Evolutionary conservation across 345 rosid species (phyloP).

Genomic region (Microthlaspi erraticum): DNA sequence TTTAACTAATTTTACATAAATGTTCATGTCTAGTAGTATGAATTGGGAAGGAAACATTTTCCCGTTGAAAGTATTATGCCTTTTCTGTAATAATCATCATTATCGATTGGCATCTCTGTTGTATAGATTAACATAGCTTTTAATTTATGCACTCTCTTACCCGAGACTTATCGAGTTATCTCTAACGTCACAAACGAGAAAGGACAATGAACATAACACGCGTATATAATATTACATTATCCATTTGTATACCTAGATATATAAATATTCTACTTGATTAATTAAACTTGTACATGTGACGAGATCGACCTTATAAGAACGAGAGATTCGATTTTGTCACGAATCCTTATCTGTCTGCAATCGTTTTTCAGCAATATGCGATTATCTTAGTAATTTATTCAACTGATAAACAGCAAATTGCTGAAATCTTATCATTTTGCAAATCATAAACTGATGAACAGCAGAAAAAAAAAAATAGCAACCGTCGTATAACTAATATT

Average conservation of each 20-base stretch:
- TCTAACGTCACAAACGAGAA: constrained; percentile 24
- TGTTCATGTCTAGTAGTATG: neutral
- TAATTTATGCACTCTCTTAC: constrained; percentile 7
- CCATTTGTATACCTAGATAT: neutral
- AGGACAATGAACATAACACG: constrained; percentile 9
- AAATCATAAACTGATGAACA: neutral
- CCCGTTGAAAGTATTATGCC: neutral
- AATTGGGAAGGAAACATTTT: neutral
- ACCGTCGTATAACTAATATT: no score
- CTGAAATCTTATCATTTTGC: no score
- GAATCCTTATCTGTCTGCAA: constrained; percentile 34
- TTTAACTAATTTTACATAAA: neutral
- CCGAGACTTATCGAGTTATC: constrained; percentile 34
- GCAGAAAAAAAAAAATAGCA: neutral
- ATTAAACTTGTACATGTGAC: constrained; percentile 27
- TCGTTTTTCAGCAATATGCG: constrained; percentile 9
- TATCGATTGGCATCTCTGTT: constrained; percentile 4
- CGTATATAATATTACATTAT: constrained; percentile 1
- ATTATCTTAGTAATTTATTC: neutral
- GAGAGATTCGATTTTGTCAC: constrained; percentile 39
- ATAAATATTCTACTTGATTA: neutral
- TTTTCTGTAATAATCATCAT: neutral
- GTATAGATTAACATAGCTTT: constrained; percentile 12
- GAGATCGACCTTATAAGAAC: constrained; percentile 27
- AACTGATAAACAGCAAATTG: neutral